Evolutionary conservation across 192 early-diverging fungal genomes (phyloP).

Genomic region (Lunasporangiospora selenospora): DNA sequence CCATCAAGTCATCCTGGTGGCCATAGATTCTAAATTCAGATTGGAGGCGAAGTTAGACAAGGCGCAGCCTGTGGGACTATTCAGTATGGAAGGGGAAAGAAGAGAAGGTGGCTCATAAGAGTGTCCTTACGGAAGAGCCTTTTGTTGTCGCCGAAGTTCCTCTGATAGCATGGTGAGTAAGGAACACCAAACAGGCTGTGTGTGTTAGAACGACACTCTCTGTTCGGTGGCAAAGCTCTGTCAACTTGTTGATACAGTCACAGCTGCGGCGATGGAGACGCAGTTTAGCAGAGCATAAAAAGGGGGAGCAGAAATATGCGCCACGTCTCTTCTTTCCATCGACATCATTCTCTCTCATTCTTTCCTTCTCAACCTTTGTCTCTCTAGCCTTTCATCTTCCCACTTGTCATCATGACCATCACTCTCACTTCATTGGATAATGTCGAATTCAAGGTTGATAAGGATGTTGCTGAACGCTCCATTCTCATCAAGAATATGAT

Average conservation of each 20-base stretch:
- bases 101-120: background rate
- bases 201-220: background rate
- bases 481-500: constrained; percentile 81
- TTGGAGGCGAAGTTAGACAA: background rate
- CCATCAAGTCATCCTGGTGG: constrained; percentile 61
- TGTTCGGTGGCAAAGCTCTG: background rate
- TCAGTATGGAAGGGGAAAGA: background rate
- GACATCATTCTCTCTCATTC: background rate
- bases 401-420: constrained; percentile 24
- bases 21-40: constrained; percentile 26
- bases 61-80: background rate
- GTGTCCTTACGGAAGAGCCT: constrained; percentile 30
- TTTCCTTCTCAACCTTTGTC: background rate
- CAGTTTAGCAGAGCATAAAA: background rate
- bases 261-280: background rate
- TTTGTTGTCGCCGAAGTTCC: constrained; percentile 26
- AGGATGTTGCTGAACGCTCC: constrained; percentile 70
- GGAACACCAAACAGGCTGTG: background rate
- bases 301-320: background rate
- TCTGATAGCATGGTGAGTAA: constrained; percentile 12
- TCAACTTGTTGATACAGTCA: background rate
- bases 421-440: constrained; percentile 69
- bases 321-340: constrained; percentile 1
- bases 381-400: background rate
- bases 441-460: constrained; percentile 64